phyloP scores from a whole-genome alignment of 108 stramenopile genomes.

The Nitzschia putrida region DNA sequence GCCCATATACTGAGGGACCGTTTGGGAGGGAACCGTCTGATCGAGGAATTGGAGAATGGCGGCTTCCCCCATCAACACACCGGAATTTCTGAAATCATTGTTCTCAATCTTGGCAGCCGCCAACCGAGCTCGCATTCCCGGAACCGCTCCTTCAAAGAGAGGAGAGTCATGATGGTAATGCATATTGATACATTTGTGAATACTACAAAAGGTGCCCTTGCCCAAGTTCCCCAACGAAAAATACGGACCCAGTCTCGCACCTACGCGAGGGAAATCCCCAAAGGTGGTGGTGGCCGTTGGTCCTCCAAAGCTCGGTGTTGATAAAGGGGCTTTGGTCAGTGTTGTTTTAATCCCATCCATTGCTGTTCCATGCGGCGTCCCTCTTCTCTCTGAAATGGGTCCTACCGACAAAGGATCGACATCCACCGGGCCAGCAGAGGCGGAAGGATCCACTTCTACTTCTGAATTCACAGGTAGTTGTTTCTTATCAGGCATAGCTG shows the following conservation, averaged over 20 bases:
- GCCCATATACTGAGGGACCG: constrained; percentile 75
- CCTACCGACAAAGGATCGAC: constrained; percentile 1
- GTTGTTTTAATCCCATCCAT: constrained; percentile 8
- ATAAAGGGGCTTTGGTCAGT: neutral
- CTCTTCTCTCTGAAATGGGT: constrained; percentile 3
- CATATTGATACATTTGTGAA: constrained; percentile 82
- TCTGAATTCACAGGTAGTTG: no score
- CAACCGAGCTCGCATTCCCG: constrained; percentile 35
- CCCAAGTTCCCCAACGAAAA: constrained; percentile 79
- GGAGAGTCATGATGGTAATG: constrained; percentile 40
- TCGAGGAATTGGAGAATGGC: constrained; percentile 68
- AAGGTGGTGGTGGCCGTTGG: constrained; percentile 22
- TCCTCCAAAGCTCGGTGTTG: constrained; percentile 31
- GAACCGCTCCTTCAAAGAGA: constrained; percentile 1
- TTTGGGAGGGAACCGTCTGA: constrained; percentile 40
- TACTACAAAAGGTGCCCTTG: constrained; percentile 84
- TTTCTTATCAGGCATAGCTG: no score
- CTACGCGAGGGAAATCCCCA: constrained; percentile 65
- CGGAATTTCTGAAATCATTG: constrained; percentile 72
- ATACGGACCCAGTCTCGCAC: constrained; percentile 65
- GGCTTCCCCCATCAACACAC: constrained; percentile 82
- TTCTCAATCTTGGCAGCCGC: constrained; percentile 87
- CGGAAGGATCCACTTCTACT: neutral
- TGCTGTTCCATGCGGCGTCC: constrained; percentile 23
- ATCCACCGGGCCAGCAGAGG: neutral